Percentiles rank a stretch among this genome's conserved stretches.
These are phyloP conservation scores for Chamaenerion angustifolium DNA, from an alignment of 345 rosid genomes.

Conservation along the genomic window DNA sequence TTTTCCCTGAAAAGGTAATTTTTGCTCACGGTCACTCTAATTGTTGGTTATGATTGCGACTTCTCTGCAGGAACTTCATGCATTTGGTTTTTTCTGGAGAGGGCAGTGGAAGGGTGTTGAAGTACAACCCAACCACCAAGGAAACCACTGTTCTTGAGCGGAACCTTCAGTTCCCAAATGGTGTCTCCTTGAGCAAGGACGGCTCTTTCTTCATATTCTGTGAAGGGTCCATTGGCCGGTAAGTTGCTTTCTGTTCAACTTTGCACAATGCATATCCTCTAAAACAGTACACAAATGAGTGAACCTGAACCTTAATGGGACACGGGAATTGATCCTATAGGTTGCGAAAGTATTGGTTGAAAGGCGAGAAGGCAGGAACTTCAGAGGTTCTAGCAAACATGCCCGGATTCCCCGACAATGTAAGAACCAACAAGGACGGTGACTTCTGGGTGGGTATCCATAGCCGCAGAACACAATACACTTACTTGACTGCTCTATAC, in stretches of 20 bases:
- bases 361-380: conserved; percentile 73
- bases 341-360: conserved; percentile 67
- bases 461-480: conserved; percentile 29
- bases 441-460: conserved; percentile 91
- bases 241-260: conserved; percentile 5
- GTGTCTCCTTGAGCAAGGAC: conserved; percentile 78
- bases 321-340: conserved; percentile 20
- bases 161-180: conserved; percentile 76
- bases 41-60: background rate
- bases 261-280: background rate
- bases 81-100: conserved; percentile 71
- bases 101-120: conserved; percentile 55
- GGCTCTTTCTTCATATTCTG: conserved; percentile 62
- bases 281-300: background rate
- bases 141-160: conserved; percentile 53
- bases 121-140: conserved; percentile 53
- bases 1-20: background rate
- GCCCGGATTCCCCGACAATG: conserved; percentile 78
- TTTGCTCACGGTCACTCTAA: conserved; percentile 3
- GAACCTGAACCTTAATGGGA: background rate
- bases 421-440: conserved; percentile 61
- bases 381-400: conserved; percentile 57
- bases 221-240: conserved; percentile 63
- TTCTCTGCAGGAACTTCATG: conserved; percentile 63
- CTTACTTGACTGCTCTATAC: conserved; percentile 20